Percentiles rank a stretch among this genome's conserved stretches.
These are phyloP conservation scores for Alternaria ethzedia DNA, from an alignment of 2,329 filamentous ascomycete species.

Conservation along the genomic window DNA sequence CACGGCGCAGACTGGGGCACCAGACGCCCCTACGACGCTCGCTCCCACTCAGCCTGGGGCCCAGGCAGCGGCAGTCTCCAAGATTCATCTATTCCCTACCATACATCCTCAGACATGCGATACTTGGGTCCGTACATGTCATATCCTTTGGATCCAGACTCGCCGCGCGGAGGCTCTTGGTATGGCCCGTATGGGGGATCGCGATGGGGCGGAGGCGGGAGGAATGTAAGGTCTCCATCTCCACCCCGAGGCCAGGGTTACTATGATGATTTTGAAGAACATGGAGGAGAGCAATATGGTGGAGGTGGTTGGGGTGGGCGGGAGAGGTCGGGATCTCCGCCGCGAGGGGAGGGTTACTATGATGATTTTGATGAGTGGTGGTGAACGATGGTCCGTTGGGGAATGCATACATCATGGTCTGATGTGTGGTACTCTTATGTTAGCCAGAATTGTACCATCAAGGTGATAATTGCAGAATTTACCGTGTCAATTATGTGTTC, in stretches of 20 bases:
- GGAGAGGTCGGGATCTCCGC: not conserved
- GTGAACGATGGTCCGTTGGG: not conserved
- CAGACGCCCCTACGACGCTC: not conserved
- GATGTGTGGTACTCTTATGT: not conserved
- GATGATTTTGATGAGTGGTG: not conserved
- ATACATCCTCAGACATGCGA: not conserved
- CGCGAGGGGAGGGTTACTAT: not conserved
- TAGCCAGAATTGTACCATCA: not conserved
- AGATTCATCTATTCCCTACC: not conserved
- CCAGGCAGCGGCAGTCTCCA: not conserved
- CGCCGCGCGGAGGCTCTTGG: not conserved
- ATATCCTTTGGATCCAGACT: not conserved
- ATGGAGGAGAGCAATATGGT: not conserved
- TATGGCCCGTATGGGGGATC: not conserved
- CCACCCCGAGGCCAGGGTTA: not conserved
- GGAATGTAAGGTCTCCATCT: not conserved
- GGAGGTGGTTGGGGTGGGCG: not conserved
- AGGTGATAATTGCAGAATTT: not conserved
- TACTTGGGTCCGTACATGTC: not conserved
- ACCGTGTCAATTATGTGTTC: not conserved
- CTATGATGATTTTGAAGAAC: not conserved
- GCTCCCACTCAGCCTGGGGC: not conserved
- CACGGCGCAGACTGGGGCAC: not conserved
- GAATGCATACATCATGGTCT: not conserved
- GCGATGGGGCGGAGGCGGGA: not conserved